Percentiles rank a stretch among this genome's conserved stretches.
Conservation (phyloP, 2,329 filamentous ascomycete species). For the Penicillium sp. region DNA sequence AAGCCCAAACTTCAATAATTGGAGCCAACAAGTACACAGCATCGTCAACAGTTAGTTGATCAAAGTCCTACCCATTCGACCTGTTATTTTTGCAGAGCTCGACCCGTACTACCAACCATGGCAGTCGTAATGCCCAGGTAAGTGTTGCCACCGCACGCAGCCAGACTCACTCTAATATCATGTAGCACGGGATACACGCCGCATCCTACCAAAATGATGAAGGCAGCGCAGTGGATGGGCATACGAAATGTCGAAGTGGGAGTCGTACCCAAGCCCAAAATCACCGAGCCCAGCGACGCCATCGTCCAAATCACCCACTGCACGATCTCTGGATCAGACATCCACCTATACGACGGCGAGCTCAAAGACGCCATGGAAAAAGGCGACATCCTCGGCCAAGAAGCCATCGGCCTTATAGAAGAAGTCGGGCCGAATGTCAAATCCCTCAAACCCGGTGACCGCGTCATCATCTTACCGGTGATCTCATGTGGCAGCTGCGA, state of each 20-base stretch:
- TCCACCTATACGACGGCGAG: slow-evolving; percentile 34
- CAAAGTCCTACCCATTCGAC: not conserved
- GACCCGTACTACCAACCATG: slow-evolving; percentile 12
- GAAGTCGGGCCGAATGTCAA: slow-evolving; percentile 26
- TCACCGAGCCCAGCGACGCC: slow-evolving; percentile 34
- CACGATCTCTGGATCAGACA: slow-evolving; percentile 34
- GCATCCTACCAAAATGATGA: slow-evolving; percentile 31
- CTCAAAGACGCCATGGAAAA: slow-evolving; percentile 29
- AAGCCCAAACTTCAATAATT: not conserved
- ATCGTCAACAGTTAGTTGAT: not conserved
- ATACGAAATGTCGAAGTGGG: slow-evolving; percentile 30
- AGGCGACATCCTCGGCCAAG: slow-evolving; percentile 31
- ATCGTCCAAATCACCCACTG: slow-evolving; percentile 36
- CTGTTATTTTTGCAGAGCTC: not conserved
- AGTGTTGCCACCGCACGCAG: not conserved
- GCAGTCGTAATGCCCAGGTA: slow-evolving; percentile 7
- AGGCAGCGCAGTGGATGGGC: slow-evolving; percentile 31
- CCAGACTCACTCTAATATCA: not conserved
- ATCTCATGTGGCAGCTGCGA: slow-evolving; percentile 33
- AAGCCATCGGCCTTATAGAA: slow-evolving; percentile 32
- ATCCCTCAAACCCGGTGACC: slow-evolving; percentile 24
- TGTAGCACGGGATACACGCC: slow-evolving; percentile 26
- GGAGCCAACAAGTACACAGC: not conserved
- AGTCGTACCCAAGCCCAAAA: slow-evolving; percentile 33
- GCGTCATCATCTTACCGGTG: slow-evolving; percentile 32